These are phyloP conservation scores for Boeremia lycopersici DNA, from an alignment of 2,329 filamentous ascomycete genomes.

Conservation along the genomic window DNA sequence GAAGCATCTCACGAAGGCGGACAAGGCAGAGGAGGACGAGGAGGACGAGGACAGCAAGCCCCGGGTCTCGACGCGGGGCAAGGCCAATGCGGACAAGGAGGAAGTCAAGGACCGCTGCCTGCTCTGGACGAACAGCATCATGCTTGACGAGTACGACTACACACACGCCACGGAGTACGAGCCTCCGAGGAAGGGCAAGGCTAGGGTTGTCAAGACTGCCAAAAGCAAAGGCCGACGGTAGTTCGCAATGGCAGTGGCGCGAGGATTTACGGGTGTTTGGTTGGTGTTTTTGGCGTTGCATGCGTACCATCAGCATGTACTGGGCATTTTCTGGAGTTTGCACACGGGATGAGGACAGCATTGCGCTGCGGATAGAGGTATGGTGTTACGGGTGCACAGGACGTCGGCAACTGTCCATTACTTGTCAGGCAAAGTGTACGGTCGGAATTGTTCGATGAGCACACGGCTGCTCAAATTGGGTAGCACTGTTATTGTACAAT, in stretches of 20 bases:
- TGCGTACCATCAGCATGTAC: slow-evolving; percentile 30
- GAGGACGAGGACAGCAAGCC: slow-evolving; percentile 56
- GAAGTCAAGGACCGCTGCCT: slow-evolving; percentile 64
- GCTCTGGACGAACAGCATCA: slow-evolving; percentile 69
- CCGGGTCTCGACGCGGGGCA: slow-evolving; percentile 67
- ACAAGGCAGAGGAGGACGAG: slow-evolving; percentile 56
- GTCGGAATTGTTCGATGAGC: too few relatives aligned
- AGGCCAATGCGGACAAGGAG: slow-evolving; percentile 62
- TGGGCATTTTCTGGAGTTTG: slow-evolving; percentile 27
- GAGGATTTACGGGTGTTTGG: slow-evolving; percentile 31
- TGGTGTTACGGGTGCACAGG: background rate
- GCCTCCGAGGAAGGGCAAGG: slow-evolving; percentile 55
- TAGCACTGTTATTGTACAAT: background rate
- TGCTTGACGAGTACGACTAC: slow-evolving; percentile 63
- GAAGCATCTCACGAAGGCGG: slow-evolving; percentile 67
- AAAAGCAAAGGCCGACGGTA: slow-evolving; percentile 40
- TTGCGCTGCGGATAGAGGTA: slow-evolving; percentile 7
- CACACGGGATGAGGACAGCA: background rate
- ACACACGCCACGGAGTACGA: slow-evolving; percentile 63
- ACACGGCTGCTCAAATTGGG: too few relatives aligned
- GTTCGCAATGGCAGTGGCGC: background rate
- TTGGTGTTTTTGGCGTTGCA: slow-evolving; percentile 28
- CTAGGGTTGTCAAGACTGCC: slow-evolving; percentile 38
- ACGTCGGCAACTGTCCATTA: background rate
- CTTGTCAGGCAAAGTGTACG: background rate